phyloP scores from a whole-genome alignment of 345 rosid genomes.

The Salix purpurea region DNA sequence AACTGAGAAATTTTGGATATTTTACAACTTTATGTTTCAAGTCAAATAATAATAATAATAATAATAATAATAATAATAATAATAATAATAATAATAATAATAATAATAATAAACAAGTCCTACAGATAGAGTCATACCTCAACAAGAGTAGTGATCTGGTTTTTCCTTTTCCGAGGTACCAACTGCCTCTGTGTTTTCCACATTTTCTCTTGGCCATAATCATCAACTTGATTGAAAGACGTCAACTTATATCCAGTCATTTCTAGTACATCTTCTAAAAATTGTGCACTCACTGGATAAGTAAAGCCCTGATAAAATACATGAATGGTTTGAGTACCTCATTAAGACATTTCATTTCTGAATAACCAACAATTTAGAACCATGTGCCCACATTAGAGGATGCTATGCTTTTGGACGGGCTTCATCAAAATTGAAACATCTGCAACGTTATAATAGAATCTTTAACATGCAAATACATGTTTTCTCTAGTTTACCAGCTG shows the following conservation, averaged over 20 bases:
- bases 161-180: slow-evolving; percentile 83
- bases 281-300: slow-evolving; percentile 73
- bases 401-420: neutral
- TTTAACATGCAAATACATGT: neutral
- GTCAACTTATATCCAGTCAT: slow-evolving; percentile 83
- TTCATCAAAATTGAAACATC: neutral
- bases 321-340: slow-evolving; percentile 6
- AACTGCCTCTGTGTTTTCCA: slow-evolving; percentile 96
- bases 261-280: slow-evolving; percentile 86
- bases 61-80: neutral
- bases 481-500: neutral
- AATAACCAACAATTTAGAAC: neutral
- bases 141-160: slow-evolving; percentile 84
- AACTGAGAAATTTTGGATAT: neutral
- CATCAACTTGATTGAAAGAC: slow-evolving; percentile 94
- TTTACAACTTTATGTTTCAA: neutral
- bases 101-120: neutral
- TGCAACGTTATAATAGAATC: neutral
- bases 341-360: neutral
- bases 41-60: neutral
- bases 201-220: slow-evolving; percentile 93
- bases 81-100: neutral
- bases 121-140: slow-evolving; percentile 54
- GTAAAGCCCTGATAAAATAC: slow-evolving; percentile 70
- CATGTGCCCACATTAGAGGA: neutral